Base-by-base conservation (phyloP, 495 filamentous ascomycete species). In the Hypoxylon lienhwacheense region DNA sequence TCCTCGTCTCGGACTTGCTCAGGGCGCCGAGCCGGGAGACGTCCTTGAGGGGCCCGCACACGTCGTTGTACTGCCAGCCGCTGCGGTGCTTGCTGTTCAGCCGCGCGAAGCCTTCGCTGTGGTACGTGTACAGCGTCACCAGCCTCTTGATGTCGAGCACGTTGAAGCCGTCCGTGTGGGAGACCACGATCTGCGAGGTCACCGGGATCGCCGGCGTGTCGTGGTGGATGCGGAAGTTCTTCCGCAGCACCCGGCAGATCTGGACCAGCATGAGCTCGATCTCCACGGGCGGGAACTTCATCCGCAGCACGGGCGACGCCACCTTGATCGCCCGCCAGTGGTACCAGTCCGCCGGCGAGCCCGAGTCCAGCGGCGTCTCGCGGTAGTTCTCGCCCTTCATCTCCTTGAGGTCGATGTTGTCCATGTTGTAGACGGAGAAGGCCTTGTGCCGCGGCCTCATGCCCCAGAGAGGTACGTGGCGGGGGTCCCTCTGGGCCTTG, bases 401-500 rank as follows among this genome's bases (percentile, higher is more conserved):
- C 16, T 3, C 2, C 7, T 20, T n/a, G 7, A 45, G 0, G 28
- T 15, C 4, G 2, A 34, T 11, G 12, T 21, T 8, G 3, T 31
- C 17, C 10, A 35, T 44, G 8, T 19, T 19, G 33, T 59, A 59
- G 8, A 50, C 56, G 0, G 56, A 54, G 37, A 60, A 60, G 15
- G 56, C 49, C 12, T 40, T 16, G 25, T 60, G 49, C 17, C 49
- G 56, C 20, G 36, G 43, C 25, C 29, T 50, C 56, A 54, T 60
- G 29, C 31, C 21, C 1, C 4, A 5, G 0, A 59, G 21, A 2
- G 8, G 11, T 2, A 49, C 20, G 26, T 58, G 47, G 26, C 11
- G 33, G 3, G 1, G 8, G 14, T 58, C 54, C 15, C 28, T 17
- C 32, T n/a, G 17, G 0, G 4, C 25, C 10, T 4, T 12, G 41